A percentile compares a stretch with the other conserved stretches of the same genome.
These are phyloP conservation scores for Thielaviopsis ethacetica DNA, from an alignment of 2,329 filamentous ascomycete genomes.

Conservation along the genomic window DNA sequence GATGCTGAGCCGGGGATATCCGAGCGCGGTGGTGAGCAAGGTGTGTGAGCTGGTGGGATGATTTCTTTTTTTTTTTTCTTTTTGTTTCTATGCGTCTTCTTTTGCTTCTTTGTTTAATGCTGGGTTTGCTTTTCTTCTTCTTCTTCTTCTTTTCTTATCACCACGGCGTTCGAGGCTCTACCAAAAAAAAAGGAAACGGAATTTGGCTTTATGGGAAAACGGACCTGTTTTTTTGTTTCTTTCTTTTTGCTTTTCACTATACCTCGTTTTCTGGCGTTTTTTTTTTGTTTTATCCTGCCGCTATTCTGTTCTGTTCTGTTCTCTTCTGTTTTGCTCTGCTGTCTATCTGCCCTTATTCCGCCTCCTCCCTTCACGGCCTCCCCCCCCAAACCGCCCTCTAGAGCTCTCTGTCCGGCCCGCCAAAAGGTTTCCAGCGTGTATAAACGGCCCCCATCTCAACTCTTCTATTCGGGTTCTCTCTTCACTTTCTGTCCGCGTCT, in stretches of 20 bases:
- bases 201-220: slow-evolving; percentile 8
- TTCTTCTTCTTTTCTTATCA: background rate
- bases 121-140: background rate
- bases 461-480: background rate
- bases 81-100: too few species aligned
- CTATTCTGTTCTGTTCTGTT: background rate
- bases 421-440: background rate
- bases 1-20: slow-evolving; percentile 82
- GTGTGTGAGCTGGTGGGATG: slow-evolving; percentile 70
- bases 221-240: slow-evolving; percentile 4
- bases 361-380: too few species aligned
- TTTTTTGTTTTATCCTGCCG: background rate
- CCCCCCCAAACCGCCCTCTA: too few species aligned
- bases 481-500: background rate
- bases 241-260: slow-evolving; percentile 2
- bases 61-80: background rate
- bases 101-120: background rate
- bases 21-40: slow-evolving; percentile 80
- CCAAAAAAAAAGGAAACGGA: slow-evolving; percentile 9
- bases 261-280: background rate
- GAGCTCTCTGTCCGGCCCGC: background rate
- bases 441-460: slow-evolving; percentile 6
- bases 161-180: slow-evolving; percentile 8
- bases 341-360: too few species aligned
- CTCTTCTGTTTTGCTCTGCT: background rate